A percentile compares a stretch with the other conserved stretches of the same genome.
Conservation (phyloP, 1,139 yeast species). For the Diutina mesorugosa region DNA sequence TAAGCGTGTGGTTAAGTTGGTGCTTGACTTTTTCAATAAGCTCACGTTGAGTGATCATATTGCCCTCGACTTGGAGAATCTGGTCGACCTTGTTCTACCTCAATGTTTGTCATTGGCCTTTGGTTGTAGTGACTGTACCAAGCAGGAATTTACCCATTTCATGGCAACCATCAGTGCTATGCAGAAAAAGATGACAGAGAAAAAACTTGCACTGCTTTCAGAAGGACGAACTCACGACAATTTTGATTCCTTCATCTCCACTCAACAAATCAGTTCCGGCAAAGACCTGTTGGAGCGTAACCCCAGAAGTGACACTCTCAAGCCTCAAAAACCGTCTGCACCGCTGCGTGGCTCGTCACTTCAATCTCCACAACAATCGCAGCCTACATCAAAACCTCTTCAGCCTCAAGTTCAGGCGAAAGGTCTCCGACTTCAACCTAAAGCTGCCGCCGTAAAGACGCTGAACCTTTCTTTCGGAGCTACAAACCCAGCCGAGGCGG, state of each 20-base stretch:
- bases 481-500: neutral
- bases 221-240: constrained; percentile 6
- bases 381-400: constrained; percentile 7
- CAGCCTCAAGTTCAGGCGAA: constrained; percentile 3
- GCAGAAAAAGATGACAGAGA: constrained; percentile 16
- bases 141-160: constrained; percentile 21
- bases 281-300: constrained; percentile 12
- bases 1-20: constrained; percentile 45
- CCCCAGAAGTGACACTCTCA: constrained; percentile 13
- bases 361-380: constrained; percentile 3
- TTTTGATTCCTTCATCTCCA: constrained; percentile 21
- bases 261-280: constrained; percentile 19
- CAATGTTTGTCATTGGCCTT: constrained; percentile 26
- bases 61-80: constrained; percentile 20
- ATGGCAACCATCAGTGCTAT: constrained; percentile 16
- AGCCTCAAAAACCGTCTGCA: constrained; percentile 4
- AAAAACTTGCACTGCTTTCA: constrained; percentile 18
- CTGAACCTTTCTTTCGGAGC: neutral
- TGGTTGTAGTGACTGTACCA: constrained; percentile 29
- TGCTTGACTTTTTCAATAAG: constrained; percentile 39
- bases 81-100: constrained; percentile 25
- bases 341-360: constrained; percentile 2
- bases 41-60: constrained; percentile 27
- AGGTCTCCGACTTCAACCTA: constrained; percentile 12
- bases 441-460: constrained; percentile 6